Conservation (phyloP, 1,284 basidiomycete species). For the Agroathelia rolfsii region DNA sequence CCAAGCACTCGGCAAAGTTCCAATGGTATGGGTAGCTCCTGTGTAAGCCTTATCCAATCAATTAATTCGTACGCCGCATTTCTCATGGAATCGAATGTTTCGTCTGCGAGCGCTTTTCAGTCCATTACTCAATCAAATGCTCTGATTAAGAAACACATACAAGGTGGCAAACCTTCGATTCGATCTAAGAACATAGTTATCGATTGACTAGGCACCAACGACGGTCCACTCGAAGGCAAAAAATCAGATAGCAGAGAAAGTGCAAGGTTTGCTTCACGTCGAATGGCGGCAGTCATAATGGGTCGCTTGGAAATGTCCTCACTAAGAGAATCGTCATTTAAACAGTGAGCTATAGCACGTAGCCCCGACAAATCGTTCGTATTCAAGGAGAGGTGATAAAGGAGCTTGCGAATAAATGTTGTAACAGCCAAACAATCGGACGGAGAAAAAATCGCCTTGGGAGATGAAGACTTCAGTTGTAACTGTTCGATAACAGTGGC, state of each 20-base stretch:
- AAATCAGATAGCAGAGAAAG: too few species aligned
- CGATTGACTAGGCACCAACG: too few species aligned
- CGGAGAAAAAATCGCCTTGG: conserved; percentile 40
- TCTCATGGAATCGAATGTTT: too few species aligned
- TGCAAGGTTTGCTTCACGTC: conserved; percentile 37
- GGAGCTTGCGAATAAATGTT: conserved; percentile 51
- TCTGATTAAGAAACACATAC: too few species aligned
- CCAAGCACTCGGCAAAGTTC: conserved; percentile 31
- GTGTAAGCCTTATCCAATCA: conserved; percentile 46
- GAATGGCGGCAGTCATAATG: conserved; percentile 33
- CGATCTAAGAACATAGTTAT: too few species aligned
- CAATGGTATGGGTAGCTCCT: conserved; percentile 21
- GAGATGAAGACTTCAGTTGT: conserved; percentile 45
- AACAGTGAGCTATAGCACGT: conserved; percentile 20
- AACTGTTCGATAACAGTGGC: conserved; percentile 74
- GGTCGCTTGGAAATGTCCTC: conserved; percentile 23
- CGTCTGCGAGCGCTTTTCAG: too few species aligned
- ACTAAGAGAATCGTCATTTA: conserved; percentile 24
- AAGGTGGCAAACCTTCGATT: too few species aligned
- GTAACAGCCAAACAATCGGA: conserved; percentile 56
- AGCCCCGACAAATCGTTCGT: conserved; percentile 31
- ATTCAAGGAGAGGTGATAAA: conserved; percentile 48
- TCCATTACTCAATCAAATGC: too few species aligned
- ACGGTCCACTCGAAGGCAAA: too few species aligned
- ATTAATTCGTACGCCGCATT: conserved; percentile 49